Base-by-base conservation (phyloP, 148 eudicot species). In the Hydrangea macrophylla region DNA sequence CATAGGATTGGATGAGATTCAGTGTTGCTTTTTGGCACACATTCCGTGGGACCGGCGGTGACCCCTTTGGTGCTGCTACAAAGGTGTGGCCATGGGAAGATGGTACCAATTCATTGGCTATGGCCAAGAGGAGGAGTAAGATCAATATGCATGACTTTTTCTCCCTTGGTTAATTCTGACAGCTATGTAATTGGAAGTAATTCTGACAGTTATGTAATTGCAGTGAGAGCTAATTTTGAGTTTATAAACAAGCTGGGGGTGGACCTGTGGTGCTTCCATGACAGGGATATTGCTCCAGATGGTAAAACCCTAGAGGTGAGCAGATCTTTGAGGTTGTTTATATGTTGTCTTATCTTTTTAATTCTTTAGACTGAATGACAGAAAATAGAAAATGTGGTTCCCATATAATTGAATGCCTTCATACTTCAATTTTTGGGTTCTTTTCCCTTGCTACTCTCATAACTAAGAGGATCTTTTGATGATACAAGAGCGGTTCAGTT, bases 81-180 rank as follows among this genome's bases (percentile, higher is more conserved):
- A 91, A 95, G 83, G 40, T 54, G 75, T 95, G 99, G 99, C 99
- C 97, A 42, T 95, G 99, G 99, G 99, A 95, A 81, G 99, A 95
- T 78, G 99, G 99, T 45, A 87, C 99, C 54, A 95, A 95, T 78
- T 91, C 96, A 20, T 26, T 95, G 64, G 83, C 75, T 64, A 95
- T 95, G 97, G 99, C 99, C 27, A 95, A 95, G 81, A 84, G 88
- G 74, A 87, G 98, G 82, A 87, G 99, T 95, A 84, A 81, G 93
- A 53, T 76, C 15, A 54, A 33, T 55, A 13, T 22, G 36, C 58
- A 25, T 33, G 27, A 17, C 7, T 9, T 3, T 58, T 25, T 30
- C 23, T 55, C 12, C 13, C 11, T 20, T 55, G 9, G 3, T 15
- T 35, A 56, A 2, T 25, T 28, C 12, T 9, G 55, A 20, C 57